Evolutionary conservation across 1,284 basidiomycete genomes (phyloP).

Genomic region (Naganishia cerealis): DNA sequence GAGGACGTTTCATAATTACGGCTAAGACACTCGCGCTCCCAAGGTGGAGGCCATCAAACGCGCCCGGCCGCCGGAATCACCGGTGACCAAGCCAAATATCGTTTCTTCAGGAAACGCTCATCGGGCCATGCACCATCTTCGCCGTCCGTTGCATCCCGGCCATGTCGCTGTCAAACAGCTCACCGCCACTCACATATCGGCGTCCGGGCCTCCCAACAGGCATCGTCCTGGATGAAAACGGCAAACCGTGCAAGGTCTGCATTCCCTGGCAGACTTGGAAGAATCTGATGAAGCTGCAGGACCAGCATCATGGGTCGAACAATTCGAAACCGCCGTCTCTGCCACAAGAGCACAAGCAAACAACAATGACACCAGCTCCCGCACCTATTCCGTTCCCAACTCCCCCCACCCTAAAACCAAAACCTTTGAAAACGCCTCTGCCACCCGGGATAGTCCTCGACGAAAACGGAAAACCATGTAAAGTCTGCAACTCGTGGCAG

Average conservation of each 20-base stretch:
- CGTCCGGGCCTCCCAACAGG: conserved; percentile 56
- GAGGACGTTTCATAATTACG: not conserved
- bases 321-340: no score
- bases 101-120: no score
- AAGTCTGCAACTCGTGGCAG: conserved; percentile 78
- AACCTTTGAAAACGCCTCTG: conserved; percentile 35
- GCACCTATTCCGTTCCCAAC: not conserved
- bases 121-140: no score
- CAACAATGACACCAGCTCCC: not conserved
- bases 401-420: not conserved
- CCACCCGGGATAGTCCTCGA: conserved; percentile 82
- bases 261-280: conserved; percentile 74
- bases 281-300: not conserved
- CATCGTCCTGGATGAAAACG: conserved; percentile 80
- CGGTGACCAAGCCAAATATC: no score
- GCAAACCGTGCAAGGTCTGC: conserved; percentile 89
- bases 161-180: not conserved
- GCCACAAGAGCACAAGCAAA: not conserved
- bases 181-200: not conserved
- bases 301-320: no score
- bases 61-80: not conserved
- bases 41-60: not conserved
- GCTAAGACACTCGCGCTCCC: not conserved
- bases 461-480: conserved; percentile 90
- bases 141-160: no score